Evolutionary conservation across 148 eudicot species (phyloP), one percentile per base, ranked within the genome.

Genomic region (Chenopodium berlandieri): DNA sequence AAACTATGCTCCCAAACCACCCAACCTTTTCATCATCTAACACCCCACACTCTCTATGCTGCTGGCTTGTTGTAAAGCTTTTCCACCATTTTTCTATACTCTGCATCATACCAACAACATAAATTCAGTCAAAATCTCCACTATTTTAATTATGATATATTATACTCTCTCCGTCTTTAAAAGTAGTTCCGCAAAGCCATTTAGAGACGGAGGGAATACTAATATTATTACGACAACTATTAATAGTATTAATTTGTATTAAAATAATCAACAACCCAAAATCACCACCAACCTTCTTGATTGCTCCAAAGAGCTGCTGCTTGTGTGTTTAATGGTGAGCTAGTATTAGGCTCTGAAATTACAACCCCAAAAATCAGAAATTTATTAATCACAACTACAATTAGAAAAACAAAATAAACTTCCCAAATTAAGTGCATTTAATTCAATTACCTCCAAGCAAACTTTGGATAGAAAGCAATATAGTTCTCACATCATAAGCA

Each of bases 291-390:
- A 83, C 98, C 98, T 91, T 91, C 93, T 86, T 94, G 99, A 78
- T 96, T 90, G 70, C 84, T 80, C 99, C 99, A 96, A 27, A 96
- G 92, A 16, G 95, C 86, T 12, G 99, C 99, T 47, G 99, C 99
- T 86, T 96, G 97, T 9, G 92, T 86, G 84, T 96, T 94, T 60
- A 96, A 86, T 56, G 99, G 99, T 3, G 99, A 96, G 89, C 95
- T 94, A 54, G 86, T 91, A 83, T 96, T 96, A 68, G 87, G 87
- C 80, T 85, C 87, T 85, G 66, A 79, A 79, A 46, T 82, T 16
- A 32, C 65, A 30, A 72, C n/a, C 16, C 23, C 32, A 31, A 40
- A 12, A 78, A 17, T 30, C 20, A 25, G 14, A 19, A 20, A n/a
- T 5, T 40, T 40, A 40, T 50, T 8, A 52, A 52, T 76, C 52